Evolutionary conservation across 2,329 filamentous ascomycete genomes (phyloP), one percentile per base, ranked within the genome.

Genomic region (Coniochaeta hoffmannii): DNA sequence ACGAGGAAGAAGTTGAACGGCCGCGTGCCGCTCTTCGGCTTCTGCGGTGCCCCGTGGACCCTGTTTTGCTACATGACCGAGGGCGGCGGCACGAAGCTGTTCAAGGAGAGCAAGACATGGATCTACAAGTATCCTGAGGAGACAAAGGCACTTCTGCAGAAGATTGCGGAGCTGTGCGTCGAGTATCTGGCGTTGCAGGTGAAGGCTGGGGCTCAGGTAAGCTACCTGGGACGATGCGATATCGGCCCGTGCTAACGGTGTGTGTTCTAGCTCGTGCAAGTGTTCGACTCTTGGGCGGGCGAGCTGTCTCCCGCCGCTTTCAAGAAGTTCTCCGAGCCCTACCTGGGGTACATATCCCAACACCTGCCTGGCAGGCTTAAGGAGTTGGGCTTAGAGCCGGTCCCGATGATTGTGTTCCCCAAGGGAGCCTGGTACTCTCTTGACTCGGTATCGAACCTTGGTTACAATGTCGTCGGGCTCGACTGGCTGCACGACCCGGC

Each of bases 31-130:
- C 74, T 99, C 61, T 95, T 96, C 68, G 94, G 94, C 34, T 99
- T 99, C 76, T 97, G 92, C 65, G 94, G 94, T 55, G 92, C 94
- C 8, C 94, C 94, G 1, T 99, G 94, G 90, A 99, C 94, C 2
- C 73, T 99, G 57, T 81, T 99, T 66, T 96, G 93, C 76, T 99
- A 99, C 76, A 99, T 99, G 94, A 90, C 97, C 17, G 94, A 99
- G 73, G 94, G 94, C 15, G 94, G 94, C 50, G 94, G 94, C 44
- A 95, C 88, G 63, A 97, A 97, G 77, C 78, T 97, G 68, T 97
- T 97, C 75, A 85, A 89, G 58, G 87, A 96, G 73, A 88, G 85
- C 66, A 99, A 99, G 81, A 96, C 89, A 26, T 99, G 94, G 94
- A 86, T 97, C 58, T 99, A 93, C 79, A 90, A 84, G 71, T 90